phyloP scores from a whole-genome alignment of 2,329 filamentous ascomycete genomes.

The Neonectria neomacrospora region DNA sequence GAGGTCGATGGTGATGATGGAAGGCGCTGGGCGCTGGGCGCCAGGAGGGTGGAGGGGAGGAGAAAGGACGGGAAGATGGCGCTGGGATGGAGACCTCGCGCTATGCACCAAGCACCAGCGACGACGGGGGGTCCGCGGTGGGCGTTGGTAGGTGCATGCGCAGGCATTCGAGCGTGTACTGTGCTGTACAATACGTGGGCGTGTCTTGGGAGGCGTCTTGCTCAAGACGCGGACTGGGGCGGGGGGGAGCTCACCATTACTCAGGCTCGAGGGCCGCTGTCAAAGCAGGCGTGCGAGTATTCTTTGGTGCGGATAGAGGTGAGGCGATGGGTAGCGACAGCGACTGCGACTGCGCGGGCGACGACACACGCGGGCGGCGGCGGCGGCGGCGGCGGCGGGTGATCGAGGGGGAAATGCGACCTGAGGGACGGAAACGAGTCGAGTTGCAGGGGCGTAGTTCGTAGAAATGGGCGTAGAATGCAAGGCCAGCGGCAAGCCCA shows the following conservation, averaged over 20 bases:
- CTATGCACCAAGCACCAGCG: conserved; percentile 6
- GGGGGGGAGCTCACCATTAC: conserved; percentile 35
- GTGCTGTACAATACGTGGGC: conserved; percentile 14
- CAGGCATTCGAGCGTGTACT: conserved; percentile 19
- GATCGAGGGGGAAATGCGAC: conserved; percentile 33
- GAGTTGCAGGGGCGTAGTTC: conserved; percentile 38
- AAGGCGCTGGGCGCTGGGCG: conserved; percentile 24
- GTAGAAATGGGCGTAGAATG: conserved; percentile 34
- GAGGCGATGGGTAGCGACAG: conserved; percentile 14
- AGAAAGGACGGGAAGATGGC: conserved; percentile 1
- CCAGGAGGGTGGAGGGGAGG: conserved; percentile 15
- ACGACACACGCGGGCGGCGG: conserved; percentile 27
- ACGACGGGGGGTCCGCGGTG: conserved; percentile 1
- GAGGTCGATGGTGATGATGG: conserved; percentile 22
- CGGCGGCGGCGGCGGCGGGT: conserved; percentile 23
- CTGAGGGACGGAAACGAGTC: conserved; percentile 26
- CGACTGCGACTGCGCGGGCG: conserved; percentile 1
- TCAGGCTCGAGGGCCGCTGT: conserved; percentile 33
- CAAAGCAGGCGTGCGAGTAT: conserved; percentile 4
- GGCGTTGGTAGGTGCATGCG: conserved; percentile 7
- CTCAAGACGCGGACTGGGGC: conserved; percentile 13
- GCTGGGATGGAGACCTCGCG: conserved; percentile 14
- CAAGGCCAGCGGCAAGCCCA: conserved; percentile 51
- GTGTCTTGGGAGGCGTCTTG: conserved; percentile 17
- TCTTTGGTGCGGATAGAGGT: conserved; percentile 10